Evolutionary conservation across 73 alveolate species (phyloP).

Genomic region (Tetrahymena malaccensis): DNA sequence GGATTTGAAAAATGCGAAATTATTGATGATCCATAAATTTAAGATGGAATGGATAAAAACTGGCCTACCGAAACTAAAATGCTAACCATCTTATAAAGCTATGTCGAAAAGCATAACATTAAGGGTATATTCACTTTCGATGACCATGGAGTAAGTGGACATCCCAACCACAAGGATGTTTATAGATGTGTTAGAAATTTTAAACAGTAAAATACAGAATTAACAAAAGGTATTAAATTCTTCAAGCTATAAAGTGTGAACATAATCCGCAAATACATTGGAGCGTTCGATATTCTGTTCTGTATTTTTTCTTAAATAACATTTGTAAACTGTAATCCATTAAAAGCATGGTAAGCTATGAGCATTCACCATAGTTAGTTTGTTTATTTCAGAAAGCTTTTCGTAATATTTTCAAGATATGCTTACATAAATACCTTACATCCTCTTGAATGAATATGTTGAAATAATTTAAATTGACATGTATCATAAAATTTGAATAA

Average conservation of each 20-base stretch:
- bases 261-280: slow-evolving; percentile 62
- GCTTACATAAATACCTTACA: slow-evolving; percentile 51
- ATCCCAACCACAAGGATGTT: slow-evolving; percentile 85
- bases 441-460: not conserved
- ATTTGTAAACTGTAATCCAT: slow-evolving; percentile 9
- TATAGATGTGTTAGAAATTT: slow-evolving; percentile 43
- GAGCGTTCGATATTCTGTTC: slow-evolving; percentile 53
- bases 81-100: not conserved
- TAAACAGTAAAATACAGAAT: not conserved
- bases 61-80: slow-evolving; percentile 58
- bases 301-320: slow-evolving; percentile 32
- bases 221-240: not conserved
- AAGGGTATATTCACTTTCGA: slow-evolving; percentile 85
- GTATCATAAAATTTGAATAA: too few relatives aligned
- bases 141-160: slow-evolving; percentile 82
- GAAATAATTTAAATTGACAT: not conserved
- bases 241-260: slow-evolving; percentile 56
- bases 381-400: slow-evolving; percentile 84
- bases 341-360: slow-evolving; percentile 70
- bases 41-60: slow-evolving; percentile 63
- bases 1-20: slow-evolving; percentile 46
- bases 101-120: slow-evolving; percentile 40
- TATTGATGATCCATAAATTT: slow-evolving; percentile 60
- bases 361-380: slow-evolving; percentile 76
- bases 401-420: slow-evolving; percentile 75